Conservation (phyloP, 2,329 filamentous ascomycete species). For the Alternaria sp. region DNA sequence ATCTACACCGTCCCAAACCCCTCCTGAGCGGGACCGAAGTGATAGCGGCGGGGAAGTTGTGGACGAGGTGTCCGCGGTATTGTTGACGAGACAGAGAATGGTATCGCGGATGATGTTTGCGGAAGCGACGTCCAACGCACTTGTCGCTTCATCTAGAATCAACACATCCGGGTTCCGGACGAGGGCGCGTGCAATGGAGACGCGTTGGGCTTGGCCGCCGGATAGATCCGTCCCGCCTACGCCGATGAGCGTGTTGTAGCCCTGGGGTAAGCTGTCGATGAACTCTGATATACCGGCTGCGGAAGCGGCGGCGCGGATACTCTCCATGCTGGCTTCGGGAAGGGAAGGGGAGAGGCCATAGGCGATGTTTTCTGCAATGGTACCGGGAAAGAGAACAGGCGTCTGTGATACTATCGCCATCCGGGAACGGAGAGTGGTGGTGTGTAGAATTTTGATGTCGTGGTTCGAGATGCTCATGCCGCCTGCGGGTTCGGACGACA, state of each 20-base stretch:
- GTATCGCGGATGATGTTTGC: constrained; percentile 71
- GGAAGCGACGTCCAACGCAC: constrained; percentile 75
- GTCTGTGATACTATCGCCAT: constrained; percentile 75
- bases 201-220: constrained; percentile 82
- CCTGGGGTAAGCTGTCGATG: constrained; percentile 72
- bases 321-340: constrained; percentile 55
- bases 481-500: constrained; percentile 33
- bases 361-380: constrained; percentile 79
- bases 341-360: constrained; percentile 74
- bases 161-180: constrained; percentile 74
- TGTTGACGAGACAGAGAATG: constrained; percentile 62
- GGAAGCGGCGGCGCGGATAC: constrained; percentile 61
- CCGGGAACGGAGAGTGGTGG: constrained; percentile 65
- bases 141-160: constrained; percentile 87
- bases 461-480: constrained; percentile 66
- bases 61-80: not conserved
- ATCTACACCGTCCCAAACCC: constrained; percentile 22
- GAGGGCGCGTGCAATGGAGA: constrained; percentile 83
- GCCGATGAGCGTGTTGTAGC: constrained; percentile 77
- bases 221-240: constrained; percentile 78
- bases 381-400: constrained; percentile 79
- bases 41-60: not conserved
- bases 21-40: constrained; percentile 14
- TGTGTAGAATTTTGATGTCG: constrained; percentile 67
- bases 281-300: constrained; percentile 78